Conservation (phyloP, 495 filamentous ascomycete genomes). For the Recurvomyces mirabilis region DNA sequence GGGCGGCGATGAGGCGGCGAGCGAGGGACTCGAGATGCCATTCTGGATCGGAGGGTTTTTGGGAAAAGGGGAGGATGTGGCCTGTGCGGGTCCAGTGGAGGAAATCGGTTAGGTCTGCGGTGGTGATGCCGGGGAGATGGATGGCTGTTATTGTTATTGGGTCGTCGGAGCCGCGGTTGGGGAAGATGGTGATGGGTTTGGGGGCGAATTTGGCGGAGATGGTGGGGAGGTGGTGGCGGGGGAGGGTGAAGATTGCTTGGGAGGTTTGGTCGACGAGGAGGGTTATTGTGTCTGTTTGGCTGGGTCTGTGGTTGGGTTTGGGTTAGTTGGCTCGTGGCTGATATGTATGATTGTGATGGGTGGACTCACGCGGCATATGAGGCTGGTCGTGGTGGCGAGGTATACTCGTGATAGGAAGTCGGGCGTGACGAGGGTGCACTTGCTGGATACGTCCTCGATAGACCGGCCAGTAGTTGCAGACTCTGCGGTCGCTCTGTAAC, state of each 20-base stretch:
- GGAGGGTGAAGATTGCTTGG: neutral
- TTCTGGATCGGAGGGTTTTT: neutral
- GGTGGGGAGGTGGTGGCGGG: neutral
- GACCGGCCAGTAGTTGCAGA: too few species aligned
- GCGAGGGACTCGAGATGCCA: neutral
- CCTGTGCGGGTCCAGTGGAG: conserved; percentile 1
- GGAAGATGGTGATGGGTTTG: neutral
- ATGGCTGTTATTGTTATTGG: neutral
- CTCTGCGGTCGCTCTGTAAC: too few species aligned
- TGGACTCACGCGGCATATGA: neutral
- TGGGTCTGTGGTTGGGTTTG: neutral
- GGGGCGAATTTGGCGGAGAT: neutral
- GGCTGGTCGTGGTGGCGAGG: neutral
- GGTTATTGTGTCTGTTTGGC: neutral
- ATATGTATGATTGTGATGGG: neutral
- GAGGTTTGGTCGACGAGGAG: neutral
- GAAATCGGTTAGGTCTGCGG: conserved; percentile 6
- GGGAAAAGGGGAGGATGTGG: conserved; percentile 7
- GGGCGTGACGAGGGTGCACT: neutral
- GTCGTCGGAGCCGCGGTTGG: neutral
- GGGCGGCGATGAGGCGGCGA: conserved; percentile 7
- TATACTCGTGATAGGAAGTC: neutral
- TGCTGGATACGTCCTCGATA: too few species aligned
- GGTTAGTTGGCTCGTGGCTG: neutral
- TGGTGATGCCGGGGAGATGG: neutral